Base-by-base conservation (phyloP, 2,329 filamentous ascomycete genomes). In the Botrytis sinoallii region DNA sequence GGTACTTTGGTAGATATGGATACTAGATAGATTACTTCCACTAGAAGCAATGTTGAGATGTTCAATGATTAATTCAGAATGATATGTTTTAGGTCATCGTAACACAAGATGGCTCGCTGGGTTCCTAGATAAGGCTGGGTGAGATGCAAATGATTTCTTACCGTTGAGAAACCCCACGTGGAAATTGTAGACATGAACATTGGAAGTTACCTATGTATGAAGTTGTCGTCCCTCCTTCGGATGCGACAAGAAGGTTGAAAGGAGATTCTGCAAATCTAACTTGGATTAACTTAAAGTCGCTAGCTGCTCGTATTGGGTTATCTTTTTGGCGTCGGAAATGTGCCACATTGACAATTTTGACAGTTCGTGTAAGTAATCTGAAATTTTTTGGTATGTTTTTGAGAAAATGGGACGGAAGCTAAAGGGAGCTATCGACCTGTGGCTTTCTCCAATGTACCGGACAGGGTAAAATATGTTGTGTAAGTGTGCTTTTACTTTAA, bases 141-240 rank as follows among this genome's bases (percentile, higher is more conserved):
- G 48, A 57, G 35, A 65, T 32, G 38, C 42, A 40, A 42, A 67
- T 35, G 18, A 38, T n/a, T 44, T 29, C n/a, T 66, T 67, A 7
- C 61, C 60, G 38, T 72, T 44, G 29, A 46, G 61, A 46, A 67
- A 20, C 60, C 38, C 61, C 69, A 72, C 61, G 61, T 72, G 70
- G 61, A 65, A 67, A 35, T 46, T 55, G 63, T n/a, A n/a, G 48
- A n/a, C 59, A 42, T 55, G 61, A 46, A 35, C 2, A n/a, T 44
- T 32, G 32, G 61, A 44, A 5, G 20, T 44, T 25, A 35, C 10
- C 48, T 55, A n/a, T n/a, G 25, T 16, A 55, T 55, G 14, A 57
- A 60, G 35, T 71, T 57, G 12, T 42, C 35, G 70, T 25, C 35
- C 18, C 16, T 55, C 65, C 29, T 46, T 35, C 32, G n/a, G 32